These are phyloP conservation scores for Zygosaccharomyces kombuchaensis DNA, from an alignment of 805 yeast species.

Conservation along the genomic window DNA sequence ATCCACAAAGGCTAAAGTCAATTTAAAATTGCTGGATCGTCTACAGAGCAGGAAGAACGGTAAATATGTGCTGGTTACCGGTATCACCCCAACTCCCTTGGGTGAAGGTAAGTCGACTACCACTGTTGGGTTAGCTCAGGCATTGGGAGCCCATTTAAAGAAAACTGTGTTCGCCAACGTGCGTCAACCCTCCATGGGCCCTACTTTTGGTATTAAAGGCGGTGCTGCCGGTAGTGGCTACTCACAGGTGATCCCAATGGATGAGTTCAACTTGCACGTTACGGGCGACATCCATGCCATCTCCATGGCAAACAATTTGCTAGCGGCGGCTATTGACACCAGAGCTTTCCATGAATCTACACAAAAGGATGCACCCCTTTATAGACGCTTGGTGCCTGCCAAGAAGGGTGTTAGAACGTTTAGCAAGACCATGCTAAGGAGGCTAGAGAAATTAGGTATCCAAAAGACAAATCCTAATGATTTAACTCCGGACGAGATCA, in stretches of 20 bases:
- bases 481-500: slow-evolving; percentile 63
- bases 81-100: slow-evolving; percentile 81
- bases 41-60: slow-evolving; percentile 58
- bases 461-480: slow-evolving; percentile 66
- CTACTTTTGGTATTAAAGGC: slow-evolving; percentile 83
- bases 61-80: slow-evolving; percentile 71
- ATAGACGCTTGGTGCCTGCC: slow-evolving; percentile 69
- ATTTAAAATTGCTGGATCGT: slow-evolving; percentile 58
- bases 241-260: slow-evolving; percentile 86
- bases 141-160: slow-evolving; percentile 69
- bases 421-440: slow-evolving; percentile 60
- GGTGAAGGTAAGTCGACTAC: slow-evolving; percentile 87
- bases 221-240: slow-evolving; percentile 93
- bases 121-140: slow-evolving; percentile 78
- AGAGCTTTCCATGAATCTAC: slow-evolving; percentile 81
- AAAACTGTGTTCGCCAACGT: slow-evolving; percentile 73
- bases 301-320: slow-evolving; percentile 72
- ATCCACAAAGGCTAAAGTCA: slow-evolving; percentile 71
- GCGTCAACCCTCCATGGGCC: slow-evolving; percentile 87
- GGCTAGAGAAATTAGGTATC: slow-evolving; percentile 67
- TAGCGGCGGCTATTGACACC: slow-evolving; percentile 84
- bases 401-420: slow-evolving; percentile 67
- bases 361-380: slow-evolving; percentile 66
- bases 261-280: slow-evolving; percentile 79
- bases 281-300: slow-evolving; percentile 87